Evolutionary conservation across 768 basidiomycete species (phyloP).

Genomic region (Tricholomella constricta): DNA sequence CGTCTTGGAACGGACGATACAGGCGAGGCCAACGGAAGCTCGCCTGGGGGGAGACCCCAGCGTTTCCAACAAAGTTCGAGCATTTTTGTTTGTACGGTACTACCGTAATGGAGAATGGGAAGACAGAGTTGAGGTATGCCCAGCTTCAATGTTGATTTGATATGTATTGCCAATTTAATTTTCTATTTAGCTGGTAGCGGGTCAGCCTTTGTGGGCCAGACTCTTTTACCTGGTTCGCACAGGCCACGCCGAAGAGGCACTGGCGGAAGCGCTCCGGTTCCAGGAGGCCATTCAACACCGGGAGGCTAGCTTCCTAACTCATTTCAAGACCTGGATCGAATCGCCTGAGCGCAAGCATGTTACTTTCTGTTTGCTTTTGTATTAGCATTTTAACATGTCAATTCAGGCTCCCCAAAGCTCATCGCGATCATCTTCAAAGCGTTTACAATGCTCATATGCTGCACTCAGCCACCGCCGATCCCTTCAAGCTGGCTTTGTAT

Average conservation of each 20-base stretch:
- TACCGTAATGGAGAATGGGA: conserved; percentile 86
- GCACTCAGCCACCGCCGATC: conserved; percentile 85
- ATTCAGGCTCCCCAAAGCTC: conserved; percentile 64
- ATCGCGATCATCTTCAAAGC: conserved; percentile 79
- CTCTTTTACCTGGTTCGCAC: conserved; percentile 91
- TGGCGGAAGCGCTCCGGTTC: conserved; percentile 70
- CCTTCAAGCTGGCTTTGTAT: conserved; percentile 95
- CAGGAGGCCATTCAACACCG: conserved; percentile 73
- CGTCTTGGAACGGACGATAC: conserved; percentile 79
- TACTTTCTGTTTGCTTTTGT: not conserved
- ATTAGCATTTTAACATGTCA: not conserved
- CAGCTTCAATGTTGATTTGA: too few relatives aligned
- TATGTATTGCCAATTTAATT: not conserved
- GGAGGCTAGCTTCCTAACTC: conserved; percentile 80
- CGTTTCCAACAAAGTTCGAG: conserved; percentile 84
- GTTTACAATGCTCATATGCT: conserved; percentile 88
- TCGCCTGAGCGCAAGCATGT: conserved; percentile 75
- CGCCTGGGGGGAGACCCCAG: conserved; percentile 90
- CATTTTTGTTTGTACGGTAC: conserved; percentile 80
- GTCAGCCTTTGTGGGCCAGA: conserved; percentile 91
- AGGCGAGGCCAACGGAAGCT: conserved; percentile 81
- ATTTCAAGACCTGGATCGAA: conserved; percentile 83
- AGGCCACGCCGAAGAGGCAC: conserved; percentile 79
- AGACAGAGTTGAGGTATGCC: conserved; percentile 79
- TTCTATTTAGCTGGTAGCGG: conserved; percentile 69